Evolutionary conservation across 805 yeast genomes (phyloP).

Genomic region (Candida sanyiensis): DNA sequence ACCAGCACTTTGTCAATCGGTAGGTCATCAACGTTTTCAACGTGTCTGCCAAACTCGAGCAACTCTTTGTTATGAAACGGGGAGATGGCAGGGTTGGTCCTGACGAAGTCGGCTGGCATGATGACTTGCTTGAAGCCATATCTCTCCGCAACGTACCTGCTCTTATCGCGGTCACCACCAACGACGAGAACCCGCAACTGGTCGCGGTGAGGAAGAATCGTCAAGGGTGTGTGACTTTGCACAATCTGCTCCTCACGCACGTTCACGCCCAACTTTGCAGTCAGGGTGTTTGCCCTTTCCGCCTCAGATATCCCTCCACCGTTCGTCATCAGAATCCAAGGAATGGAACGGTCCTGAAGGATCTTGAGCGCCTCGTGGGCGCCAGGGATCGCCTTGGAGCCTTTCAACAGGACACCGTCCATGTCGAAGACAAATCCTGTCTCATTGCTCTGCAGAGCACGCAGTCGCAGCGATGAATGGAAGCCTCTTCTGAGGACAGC

Average conservation of each 20-base stretch:
- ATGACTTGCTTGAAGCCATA: conserved; percentile 79
- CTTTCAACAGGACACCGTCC: conserved; percentile 84
- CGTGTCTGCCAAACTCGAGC: conserved; percentile 30
- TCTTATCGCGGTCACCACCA: conserved; percentile 71
- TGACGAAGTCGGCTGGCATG: conserved; percentile 66
- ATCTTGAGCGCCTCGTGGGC: conserved; percentile 57
- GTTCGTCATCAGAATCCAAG: conserved; percentile 81
- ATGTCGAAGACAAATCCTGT: conserved; percentile 35
- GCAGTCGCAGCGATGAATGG: conserved; percentile 2
- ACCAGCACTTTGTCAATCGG: conserved; percentile 65
- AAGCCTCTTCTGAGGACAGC: conserved; percentile 3
- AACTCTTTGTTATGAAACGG: conserved; percentile 60
- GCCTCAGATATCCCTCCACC: conserved; percentile 80
- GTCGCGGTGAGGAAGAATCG: conserved; percentile 43
- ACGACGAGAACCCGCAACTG: conserved; percentile 67
- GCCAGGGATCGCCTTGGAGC: conserved; percentile 56
- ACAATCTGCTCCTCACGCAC: conserved; percentile 50
- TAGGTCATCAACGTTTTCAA: conserved; percentile 18
- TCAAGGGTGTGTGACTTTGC: conserved; percentile 86
- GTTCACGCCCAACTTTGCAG: conserved; percentile 34
- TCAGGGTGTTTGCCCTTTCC: conserved; percentile 50
- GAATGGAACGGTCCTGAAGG: conserved; percentile 50
- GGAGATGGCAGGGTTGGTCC: conserved; percentile 64
- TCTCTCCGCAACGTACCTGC: conserved; percentile 63
- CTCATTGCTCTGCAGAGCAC: conserved; percentile 13